Conservation (phyloP, 192 early-diverging fungal genomes). For the Entomortierella chlamydospora region DNA sequence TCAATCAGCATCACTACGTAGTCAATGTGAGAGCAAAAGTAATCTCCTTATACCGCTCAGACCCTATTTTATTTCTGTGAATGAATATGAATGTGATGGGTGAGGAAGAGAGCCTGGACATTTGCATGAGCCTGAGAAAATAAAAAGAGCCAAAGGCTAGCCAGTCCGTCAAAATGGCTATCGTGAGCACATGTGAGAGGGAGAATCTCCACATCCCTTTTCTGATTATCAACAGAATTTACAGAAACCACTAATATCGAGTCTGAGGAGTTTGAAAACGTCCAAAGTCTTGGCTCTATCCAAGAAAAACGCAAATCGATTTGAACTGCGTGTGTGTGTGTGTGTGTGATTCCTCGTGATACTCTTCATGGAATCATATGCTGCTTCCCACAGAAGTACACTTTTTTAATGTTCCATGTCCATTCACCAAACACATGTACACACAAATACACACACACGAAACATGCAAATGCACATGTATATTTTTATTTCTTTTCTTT, state of each 20-base stretch:
- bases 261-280: neutral
- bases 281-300: too few species aligned
- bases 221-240: neutral
- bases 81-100: neutral
- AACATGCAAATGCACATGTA: neutral
- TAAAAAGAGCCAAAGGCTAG: neutral
- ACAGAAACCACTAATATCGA: neutral
- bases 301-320: conserved; percentile 11
- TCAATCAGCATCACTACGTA: too few species aligned
- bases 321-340: too few species aligned
- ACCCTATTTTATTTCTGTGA: neutral
- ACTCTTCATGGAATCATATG: too few species aligned
- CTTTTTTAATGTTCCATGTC: too few species aligned
- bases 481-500: too few species aligned
- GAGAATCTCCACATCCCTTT: neutral
- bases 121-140: conserved; percentile 7
- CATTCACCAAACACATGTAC: too few species aligned
- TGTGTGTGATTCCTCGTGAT: too few species aligned
- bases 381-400: too few species aligned
- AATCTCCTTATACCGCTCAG: neutral
- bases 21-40: too few species aligned
- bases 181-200: neutral
- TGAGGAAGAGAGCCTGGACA: neutral
- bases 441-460: too few species aligned
- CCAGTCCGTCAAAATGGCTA: conserved; percentile 3